These are phyloP conservation scores for Pseudogymnoascus sp. DNA, from an alignment of 2,329 filamentous ascomycete species.

Conservation along the genomic window DNA sequence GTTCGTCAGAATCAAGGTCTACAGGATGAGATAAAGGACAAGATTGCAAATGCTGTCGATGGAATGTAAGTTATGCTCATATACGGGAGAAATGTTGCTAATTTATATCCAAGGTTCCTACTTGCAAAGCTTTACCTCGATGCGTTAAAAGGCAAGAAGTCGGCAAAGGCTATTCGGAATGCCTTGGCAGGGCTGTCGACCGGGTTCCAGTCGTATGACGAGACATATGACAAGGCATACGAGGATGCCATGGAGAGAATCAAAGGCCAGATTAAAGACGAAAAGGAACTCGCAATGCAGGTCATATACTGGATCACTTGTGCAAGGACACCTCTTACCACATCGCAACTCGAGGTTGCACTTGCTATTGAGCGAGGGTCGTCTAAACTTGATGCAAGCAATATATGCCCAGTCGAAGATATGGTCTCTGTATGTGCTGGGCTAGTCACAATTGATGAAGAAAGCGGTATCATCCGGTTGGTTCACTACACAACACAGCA, in stretches of 20 bases:
- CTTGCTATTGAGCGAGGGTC: conserved; percentile 25
- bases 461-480: conserved; percentile 18
- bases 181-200: conserved; percentile 26
- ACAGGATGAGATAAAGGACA: conserved; percentile 20
- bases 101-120: background rate
- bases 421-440: conserved; percentile 18
- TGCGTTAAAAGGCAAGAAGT: conserved; percentile 24
- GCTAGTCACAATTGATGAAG: conserved; percentile 19
- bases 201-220: conserved; percentile 20
- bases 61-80: conserved; percentile 28
- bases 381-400: conserved; percentile 19
- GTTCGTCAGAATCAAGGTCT: conserved; percentile 17
- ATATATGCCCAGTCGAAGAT: conserved; percentile 16
- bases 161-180: conserved; percentile 23
- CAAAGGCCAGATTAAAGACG: conserved; percentile 22
- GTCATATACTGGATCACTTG: conserved; percentile 19
- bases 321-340: conserved; percentile 23
- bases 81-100: background rate
- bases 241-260: conserved; percentile 29
- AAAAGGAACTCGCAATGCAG: conserved; percentile 25
- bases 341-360: conserved; percentile 28
- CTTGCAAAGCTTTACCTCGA: conserved; percentile 29
- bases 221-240: conserved; percentile 14
- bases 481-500: conserved; percentile 31
- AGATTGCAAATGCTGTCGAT: conserved; percentile 21